Evolutionary conservation across 306 rosid genomes (phyloP), one percentile per base, ranked within the genome.

Genomic region (Inga oerstediana): DNA sequence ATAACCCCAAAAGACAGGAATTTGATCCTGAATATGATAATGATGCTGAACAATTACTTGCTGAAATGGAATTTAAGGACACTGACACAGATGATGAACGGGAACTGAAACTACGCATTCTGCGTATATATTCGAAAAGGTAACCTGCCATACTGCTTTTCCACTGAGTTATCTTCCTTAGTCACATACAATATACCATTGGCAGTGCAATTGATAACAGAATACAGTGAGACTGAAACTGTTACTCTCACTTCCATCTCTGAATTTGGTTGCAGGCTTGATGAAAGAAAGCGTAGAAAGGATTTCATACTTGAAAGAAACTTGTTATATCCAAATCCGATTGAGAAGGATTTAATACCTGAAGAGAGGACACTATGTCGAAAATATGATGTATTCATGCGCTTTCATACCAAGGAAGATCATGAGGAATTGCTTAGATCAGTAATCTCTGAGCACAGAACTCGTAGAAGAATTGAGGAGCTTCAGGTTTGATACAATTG

Each of bases 41-140:
- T 35, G 98, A 96, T 27, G 98, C 98, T 6, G 99, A 96, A 84
- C 97, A 91, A 84, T 79, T 96, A 64, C 86, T 96, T 9, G 98
- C 98, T 43, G 97, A 96, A 86, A 96, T 96, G 99, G 99, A 96
- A 82, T 96, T 96, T 80, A 96, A 94, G 93, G 97, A 96, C 41
- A 78, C 88, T 45, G 99, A 96, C 80, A 83, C 79, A 22, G 98
- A 90, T 67, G 99, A 96, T 0, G 99, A 96, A 85, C 93, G 92
- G 67, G 98, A 96, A 74, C 86, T 96, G 81, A 94, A 96, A 84
- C 77, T 94, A 74, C 91, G 95, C 69, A 92, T 96, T 69, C 75
- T 96, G 83, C 95, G 88, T 41, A 88, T 92, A 72, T 96, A 92
- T 91, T 79, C 88, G 22, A 96, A 92, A 88, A 92, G 98, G 99